These are phyloP conservation scores for Boletus bicolor DNA, from an alignment of 768 basidiomycete genomes.

Conservation along the genomic window DNA sequence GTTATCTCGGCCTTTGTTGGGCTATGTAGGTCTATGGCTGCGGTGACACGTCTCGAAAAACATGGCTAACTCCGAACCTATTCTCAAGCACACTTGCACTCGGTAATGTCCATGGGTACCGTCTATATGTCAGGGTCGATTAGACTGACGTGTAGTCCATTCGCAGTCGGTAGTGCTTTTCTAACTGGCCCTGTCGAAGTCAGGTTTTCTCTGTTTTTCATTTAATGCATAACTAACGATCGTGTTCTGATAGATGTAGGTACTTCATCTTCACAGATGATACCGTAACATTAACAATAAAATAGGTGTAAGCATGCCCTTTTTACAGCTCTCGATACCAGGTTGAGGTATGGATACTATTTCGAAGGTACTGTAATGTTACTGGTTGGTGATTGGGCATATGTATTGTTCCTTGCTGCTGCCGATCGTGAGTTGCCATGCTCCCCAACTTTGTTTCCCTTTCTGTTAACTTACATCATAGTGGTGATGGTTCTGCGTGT, in stretches of 20 bases:
- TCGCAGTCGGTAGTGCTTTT: slow-evolving; percentile 6
- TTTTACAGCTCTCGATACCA: background rate
- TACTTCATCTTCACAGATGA: background rate
- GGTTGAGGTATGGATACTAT: background rate
- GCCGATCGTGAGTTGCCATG: slow-evolving; percentile 13
- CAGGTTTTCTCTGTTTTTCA: background rate
- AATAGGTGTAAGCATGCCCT: slow-evolving; percentile 11
- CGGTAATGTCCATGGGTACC: background rate
- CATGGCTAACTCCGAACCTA: background rate
- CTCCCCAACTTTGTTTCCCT: background rate
- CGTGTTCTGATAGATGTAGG: slow-evolving; percentile 2
- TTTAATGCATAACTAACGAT: background rate
- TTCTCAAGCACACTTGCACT: background rate
- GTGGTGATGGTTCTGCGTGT: slow-evolving; percentile 18
- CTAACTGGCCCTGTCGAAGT: slow-evolving; percentile 7
- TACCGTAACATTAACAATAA: background rate
- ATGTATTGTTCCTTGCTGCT: slow-evolving; percentile 9
- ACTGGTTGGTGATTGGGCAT: slow-evolving; percentile 6
- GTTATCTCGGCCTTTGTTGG: slow-evolving; percentile 13
- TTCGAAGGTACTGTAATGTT: slow-evolving; percentile 2
- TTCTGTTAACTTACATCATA: background rate
- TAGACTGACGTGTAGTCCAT: background rate
- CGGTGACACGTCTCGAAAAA: too few species aligned
- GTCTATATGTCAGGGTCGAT: background rate
- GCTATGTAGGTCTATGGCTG: background rate